Evolutionary conservation across 306 rosid species (phyloP), one percentile per base, ranked within the genome.

Genomic region (Dryas octopetala): DNA sequence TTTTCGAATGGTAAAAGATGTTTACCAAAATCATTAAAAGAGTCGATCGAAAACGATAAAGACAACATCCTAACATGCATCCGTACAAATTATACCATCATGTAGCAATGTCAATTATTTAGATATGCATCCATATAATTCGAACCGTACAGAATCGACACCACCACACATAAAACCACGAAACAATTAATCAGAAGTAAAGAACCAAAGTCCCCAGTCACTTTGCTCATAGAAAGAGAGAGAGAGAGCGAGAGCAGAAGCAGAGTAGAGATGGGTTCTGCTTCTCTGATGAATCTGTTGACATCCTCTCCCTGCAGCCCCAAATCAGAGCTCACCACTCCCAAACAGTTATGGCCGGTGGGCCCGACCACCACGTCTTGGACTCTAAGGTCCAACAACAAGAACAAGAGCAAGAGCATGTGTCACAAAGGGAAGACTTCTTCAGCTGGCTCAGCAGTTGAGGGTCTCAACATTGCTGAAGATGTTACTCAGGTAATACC

Each of bases 391-490:
- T 57, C 71, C 47, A 75, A 4, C 74, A 76, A 49, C 71, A n/a
- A n/a, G n/a, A 79, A 54, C 75, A 13, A 44, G 5, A 73, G 54
- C 2, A 50, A 75, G 19, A 76, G 78, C 41, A 13, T 28, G 49
- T 6, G 17, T 12, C 60, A 47, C 62, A 16, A 46, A 68, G 9
- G 23, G 40, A 48, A 51, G 44, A 28, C 81, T 76, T 77, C 75
- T 66, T 76, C 89, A 0, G 7, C 84, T 81, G 66, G 66, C 51
- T 63, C 83, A 44, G 85, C 78, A 51, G 74, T 82, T 46, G 97
- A 91, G 66, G 98, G 90, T 79, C 98, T 93, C 75, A 93, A 93
- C 91, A 85, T 93, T 70, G 98, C 98, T 2, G 90, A 89, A 4
- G 86, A 91, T 85, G 98, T 93, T 46, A 88, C 96, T 28, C 92